Conservation (phyloP, 164 flowering plant genomes). For the Vitis rotundifolia region DNA sequence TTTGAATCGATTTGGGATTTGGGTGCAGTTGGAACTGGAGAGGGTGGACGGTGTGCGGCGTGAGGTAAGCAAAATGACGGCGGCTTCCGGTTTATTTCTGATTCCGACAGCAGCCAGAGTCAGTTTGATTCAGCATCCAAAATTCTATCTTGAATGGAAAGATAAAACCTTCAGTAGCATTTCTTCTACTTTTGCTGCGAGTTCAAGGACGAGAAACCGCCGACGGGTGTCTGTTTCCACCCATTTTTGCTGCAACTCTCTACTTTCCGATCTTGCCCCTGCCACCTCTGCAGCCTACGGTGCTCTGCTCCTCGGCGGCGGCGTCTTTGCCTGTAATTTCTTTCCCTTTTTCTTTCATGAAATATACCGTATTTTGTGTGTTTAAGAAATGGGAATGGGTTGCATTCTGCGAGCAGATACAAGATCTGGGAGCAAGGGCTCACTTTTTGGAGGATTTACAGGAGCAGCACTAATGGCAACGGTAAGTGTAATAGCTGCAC, state of each 20-base stretch:
- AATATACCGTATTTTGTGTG: background rate
- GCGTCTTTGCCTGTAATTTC: slow-evolving; percentile 47
- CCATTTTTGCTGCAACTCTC: slow-evolving; percentile 32
- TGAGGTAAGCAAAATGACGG: no score
- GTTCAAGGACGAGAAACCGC: no score
- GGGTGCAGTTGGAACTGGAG: no score
- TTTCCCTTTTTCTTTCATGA: background rate
- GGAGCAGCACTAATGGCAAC: slow-evolving; percentile 47
- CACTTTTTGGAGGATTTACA: slow-evolving; percentile 45
- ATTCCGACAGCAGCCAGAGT: no score
- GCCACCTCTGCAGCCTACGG: slow-evolving; percentile 47
- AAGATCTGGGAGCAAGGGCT: slow-evolving; percentile 45
- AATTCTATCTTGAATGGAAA: no score
- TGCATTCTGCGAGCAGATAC: slow-evolving; percentile 18
- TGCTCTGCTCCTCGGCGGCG: slow-evolving; percentile 47
- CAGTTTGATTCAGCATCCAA: no score
- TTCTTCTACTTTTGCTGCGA: no score
- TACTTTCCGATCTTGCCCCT: slow-evolving; percentile 42
- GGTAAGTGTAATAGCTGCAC: slow-evolving; percentile 16
- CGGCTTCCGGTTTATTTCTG: no score
- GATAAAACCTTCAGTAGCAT: no score
- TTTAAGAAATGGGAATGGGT: background rate
- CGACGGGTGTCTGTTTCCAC: no score
- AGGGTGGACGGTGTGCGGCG: no score
- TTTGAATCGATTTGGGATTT: no score